Percentiles rank a stretch among this genome's conserved stretches.
These are phyloP conservation scores for Lenzites betulinus DNA, from an alignment of 768 basidiomycete species.

Conservation along the genomic window DNA sequence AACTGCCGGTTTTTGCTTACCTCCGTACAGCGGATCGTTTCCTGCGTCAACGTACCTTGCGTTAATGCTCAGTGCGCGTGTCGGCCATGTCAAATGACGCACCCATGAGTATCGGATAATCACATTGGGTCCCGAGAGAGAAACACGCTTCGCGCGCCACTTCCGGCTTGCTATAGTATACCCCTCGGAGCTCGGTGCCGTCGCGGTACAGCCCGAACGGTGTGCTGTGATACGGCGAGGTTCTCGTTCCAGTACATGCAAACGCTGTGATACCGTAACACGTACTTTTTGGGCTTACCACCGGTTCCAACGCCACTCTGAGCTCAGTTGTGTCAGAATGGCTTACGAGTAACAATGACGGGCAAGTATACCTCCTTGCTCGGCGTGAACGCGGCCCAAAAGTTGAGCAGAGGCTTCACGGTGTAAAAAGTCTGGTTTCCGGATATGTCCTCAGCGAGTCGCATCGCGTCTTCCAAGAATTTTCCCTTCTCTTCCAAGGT, in stretches of 20 bases:
- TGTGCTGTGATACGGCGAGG: conserved; percentile 46
- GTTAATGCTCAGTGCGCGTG: not conserved
- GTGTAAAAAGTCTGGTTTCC: conserved; percentile 76
- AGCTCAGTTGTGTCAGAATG: not conserved
- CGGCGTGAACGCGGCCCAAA: conserved; percentile 79
- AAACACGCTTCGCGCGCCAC: conserved; percentile 70
- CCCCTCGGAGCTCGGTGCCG: conserved; percentile 73
- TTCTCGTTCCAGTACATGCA: too few species aligned
- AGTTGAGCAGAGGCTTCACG: conserved; percentile 74
- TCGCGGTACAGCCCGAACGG: conserved; percentile 75
- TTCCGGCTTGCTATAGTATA: conserved; percentile 69
- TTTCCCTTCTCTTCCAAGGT: conserved; percentile 54
- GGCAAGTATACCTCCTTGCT: conserved; percentile 59
- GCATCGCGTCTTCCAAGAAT: conserved; percentile 64
- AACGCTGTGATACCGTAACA: not conserved
- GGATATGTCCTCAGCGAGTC: conserved; percentile 70
- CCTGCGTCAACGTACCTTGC: conserved; percentile 38
- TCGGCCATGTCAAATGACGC: conserved; percentile 1
- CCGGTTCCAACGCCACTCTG: conserved; percentile 75
- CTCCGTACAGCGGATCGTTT: conserved; percentile 80
- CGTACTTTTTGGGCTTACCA: conserved; percentile 69
- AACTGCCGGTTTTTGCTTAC: conserved; percentile 37
- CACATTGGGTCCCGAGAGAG: conserved; percentile 62
- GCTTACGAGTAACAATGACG: not conserved
- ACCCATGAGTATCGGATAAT: conserved; percentile 80